Conservation (phyloP, 2,329 filamentous ascomycete species). For the Penicillium sp. region DNA sequence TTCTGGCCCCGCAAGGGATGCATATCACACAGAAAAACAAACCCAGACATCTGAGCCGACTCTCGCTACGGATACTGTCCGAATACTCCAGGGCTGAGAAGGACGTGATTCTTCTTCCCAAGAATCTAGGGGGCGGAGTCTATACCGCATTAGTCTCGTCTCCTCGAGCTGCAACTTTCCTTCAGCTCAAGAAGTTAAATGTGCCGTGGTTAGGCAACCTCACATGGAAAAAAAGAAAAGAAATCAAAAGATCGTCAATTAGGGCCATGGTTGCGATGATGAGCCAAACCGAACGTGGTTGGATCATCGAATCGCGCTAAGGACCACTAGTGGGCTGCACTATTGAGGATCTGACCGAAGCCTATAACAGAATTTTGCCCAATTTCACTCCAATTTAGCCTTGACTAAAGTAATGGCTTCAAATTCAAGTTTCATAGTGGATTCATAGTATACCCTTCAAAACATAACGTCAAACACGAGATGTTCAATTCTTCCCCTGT, state of each 20-base stretch:
- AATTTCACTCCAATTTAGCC: conserved; percentile 3
- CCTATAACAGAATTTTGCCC: neutral
- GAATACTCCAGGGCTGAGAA: neutral
- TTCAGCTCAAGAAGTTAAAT: neutral
- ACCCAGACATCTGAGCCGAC: neutral
- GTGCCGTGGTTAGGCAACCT: neutral
- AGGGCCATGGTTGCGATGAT: conserved; percentile 8
- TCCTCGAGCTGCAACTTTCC: neutral
- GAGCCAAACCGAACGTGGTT: conserved; percentile 16
- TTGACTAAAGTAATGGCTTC: neutral
- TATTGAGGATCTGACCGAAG: conserved; percentile 12
- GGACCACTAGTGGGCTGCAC: conserved; percentile 14
- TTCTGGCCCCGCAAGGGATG: conserved; percentile 13
- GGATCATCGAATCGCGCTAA: conserved; percentile 10
- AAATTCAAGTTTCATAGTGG: neutral
- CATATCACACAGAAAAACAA: conserved; percentile 4
- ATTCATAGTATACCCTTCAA: neutral
- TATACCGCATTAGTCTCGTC: neutral
- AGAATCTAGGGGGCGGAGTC: conserved; percentile 6
- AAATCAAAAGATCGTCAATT: neutral
- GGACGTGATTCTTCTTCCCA: neutral
- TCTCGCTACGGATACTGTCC: neutral
- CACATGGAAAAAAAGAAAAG: neutral
- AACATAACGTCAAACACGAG: neutral
- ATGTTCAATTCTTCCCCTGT: neutral